Conservation (phyloP, 352 stramenopile genomes). For the Phytophthora uliginosa region DNA sequence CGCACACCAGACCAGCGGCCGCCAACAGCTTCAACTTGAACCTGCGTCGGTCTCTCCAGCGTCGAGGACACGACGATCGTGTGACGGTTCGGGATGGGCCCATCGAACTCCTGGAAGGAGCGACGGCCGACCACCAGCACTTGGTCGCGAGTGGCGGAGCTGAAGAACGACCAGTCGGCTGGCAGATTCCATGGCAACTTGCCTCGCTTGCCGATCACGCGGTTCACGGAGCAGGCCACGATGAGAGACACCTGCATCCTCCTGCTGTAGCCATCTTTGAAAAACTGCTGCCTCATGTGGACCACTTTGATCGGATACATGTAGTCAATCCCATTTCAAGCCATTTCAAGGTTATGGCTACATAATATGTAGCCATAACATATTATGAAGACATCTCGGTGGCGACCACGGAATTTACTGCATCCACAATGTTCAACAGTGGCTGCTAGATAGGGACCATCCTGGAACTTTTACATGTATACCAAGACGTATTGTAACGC, state of each 20-base stretch:
- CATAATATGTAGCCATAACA: no score
- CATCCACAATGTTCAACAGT: no score
- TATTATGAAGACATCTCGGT: no score
- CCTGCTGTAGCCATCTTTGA: conserved; percentile 3
- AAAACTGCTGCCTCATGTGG: conserved; percentile 18
- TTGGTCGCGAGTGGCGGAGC: conserved; percentile 54
- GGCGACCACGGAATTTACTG: no score
- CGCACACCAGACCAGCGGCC: conserved; percentile 32
- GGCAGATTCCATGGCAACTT: conserved; percentile 73
- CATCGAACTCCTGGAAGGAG: conserved; percentile 66
- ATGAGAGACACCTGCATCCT: conserved; percentile 53
- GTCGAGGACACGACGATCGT: conserved; percentile 66
- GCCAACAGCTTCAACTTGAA: conserved; percentile 2
- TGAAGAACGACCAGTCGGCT: conserved; percentile 81
- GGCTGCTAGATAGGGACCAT: no score
- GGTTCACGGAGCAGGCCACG: conserved; percentile 75
- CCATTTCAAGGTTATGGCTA: no score
- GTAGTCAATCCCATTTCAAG: no score
- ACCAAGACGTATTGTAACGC: no score
- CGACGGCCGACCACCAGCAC: conserved; percentile 72
- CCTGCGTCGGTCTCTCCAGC: conserved; percentile 7
- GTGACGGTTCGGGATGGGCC: conserved; percentile 55
- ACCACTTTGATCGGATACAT: conserved; percentile 6
- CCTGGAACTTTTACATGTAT: no score
- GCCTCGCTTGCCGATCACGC: conserved; percentile 66